Base-by-base conservation (phyloP, 305 asterid genomes). In the Fraxinus paxiana region DNA sequence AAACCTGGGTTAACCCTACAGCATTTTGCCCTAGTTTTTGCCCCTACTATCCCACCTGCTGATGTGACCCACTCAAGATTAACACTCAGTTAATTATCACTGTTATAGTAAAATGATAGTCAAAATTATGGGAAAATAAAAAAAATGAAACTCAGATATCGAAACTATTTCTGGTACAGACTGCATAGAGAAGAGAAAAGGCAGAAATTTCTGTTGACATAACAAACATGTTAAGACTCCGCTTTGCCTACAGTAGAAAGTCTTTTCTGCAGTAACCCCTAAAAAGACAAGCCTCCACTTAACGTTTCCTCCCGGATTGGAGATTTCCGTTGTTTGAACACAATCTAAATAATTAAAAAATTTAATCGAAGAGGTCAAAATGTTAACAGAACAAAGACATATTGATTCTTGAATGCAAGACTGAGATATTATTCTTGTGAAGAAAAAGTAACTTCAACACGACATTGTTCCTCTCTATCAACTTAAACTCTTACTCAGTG, bases 61-160 rank as follows among this genome's bases (percentile, higher is more conserved):
- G 95, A 93, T 89, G 95, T 92, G 95, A 92, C 98, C 91, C 90
- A 86, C 93, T 88, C 43, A 73, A 87, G 88, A 85, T 87, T 79
- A 85, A 89, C 92, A 84, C 71, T 80, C 90, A 92, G 93, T 88
- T 82, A 84, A 83, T 37, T 18, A 5, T 72, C 81, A 75, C 78
- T 51, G 30, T 54, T 61, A 17, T 33, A 63, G 84, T 63, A 37
- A 85, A 82, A 78, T 22, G 8, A 79, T 28, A 15, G 43, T 24
- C 31, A 78, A n/a, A 20, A 71, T 67, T 65, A 37, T 61, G 84
- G 88, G 73, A 76, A 77, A 83, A 56, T 15, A 0, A 54, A 24
- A 26, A 76, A 83, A 51, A 51, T 28, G 2, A 77, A 79, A 84
- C 89, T 82, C 93, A 70, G 85, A 81, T 87, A 82, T 85, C 90